Conservation (phyloP, 2,329 filamentous ascomycete species). For the Cercospora sp. region DNA sequence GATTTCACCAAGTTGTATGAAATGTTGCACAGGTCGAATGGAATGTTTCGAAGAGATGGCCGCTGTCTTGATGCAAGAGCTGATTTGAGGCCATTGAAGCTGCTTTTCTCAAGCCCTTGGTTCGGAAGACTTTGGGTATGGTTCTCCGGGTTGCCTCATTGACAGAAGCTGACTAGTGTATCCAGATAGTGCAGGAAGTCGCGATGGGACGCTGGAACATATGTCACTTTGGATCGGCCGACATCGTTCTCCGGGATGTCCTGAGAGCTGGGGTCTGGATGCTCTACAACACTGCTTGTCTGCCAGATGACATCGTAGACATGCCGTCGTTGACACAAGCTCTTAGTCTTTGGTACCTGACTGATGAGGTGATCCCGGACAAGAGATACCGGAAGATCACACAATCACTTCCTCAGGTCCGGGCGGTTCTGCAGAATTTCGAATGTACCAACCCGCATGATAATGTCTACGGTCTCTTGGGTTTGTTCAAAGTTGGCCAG, state of each 20-base stretch:
- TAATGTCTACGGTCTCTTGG: not conserved
- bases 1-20: too few species aligned
- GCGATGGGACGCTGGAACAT: not conserved
- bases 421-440: not conserved
- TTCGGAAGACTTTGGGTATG: too few species aligned
- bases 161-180: too few species aligned
- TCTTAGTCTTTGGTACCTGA: not conserved
- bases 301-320: not conserved
- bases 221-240: not conserved
- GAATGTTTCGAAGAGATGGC: too few species aligned
- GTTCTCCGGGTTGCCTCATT: too few species aligned
- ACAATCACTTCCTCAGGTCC: not conserved
- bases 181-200: constrained; percentile 6
- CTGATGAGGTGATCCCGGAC: not conserved
- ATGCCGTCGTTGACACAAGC: not conserved
- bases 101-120: too few species aligned
- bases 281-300: not conserved
- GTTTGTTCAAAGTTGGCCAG: not conserved
- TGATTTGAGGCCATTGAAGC: too few species aligned
- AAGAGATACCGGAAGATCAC: too few species aligned
- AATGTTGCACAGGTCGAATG: too few species aligned
- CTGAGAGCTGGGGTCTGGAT: not conserved
- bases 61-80: too few species aligned
- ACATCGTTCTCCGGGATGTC: not conserved
- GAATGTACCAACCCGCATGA: not conserved